phyloP scores from a whole-genome alignment of 192 early-diverging fungal species.

The Backusella luteola region DNA sequence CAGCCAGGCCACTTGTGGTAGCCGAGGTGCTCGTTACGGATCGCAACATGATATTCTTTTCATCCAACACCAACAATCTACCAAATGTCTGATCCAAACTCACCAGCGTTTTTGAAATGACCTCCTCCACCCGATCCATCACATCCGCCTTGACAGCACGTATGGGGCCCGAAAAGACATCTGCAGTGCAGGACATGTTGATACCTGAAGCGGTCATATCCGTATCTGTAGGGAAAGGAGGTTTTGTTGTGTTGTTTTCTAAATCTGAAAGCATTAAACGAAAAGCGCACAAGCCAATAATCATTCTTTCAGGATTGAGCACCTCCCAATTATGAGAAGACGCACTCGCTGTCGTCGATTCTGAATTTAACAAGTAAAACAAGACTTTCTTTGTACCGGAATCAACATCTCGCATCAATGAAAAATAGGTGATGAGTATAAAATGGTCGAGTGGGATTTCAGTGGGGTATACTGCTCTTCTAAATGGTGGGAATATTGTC shows the following conservation, averaged over 20 bases:
- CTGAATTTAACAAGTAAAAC: slow-evolving; percentile 62
- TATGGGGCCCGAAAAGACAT: slow-evolving; percentile 27
- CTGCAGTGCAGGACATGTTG: slow-evolving; percentile 33
- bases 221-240: slow-evolving; percentile 46
- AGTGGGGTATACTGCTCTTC: slow-evolving; percentile 53
- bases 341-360: slow-evolving; percentile 38
- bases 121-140: slow-evolving; percentile 66
- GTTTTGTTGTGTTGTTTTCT: slow-evolving; percentile 49
- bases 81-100: slow-evolving; percentile 60
- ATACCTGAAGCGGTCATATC: slow-evolving; percentile 40
- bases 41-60: slow-evolving; percentile 39
- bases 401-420: slow-evolving; percentile 60
- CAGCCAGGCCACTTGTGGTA: slow-evolving; percentile 2
- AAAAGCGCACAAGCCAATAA: slow-evolving; percentile 73
- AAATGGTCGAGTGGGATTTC: slow-evolving; percentile 69
- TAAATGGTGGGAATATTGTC: slow-evolving; percentile 61
- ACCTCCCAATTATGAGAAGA: slow-evolving; percentile 43
- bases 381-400: slow-evolving; percentile 70
- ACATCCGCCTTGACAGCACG: slow-evolving; percentile 65
- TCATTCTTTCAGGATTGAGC: slow-evolving; percentile 67
- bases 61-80: slow-evolving; percentile 45
- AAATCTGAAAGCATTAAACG: slow-evolving; percentile 71
- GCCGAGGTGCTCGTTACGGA: not conserved
- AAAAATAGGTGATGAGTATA: slow-evolving; percentile 70
- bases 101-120: slow-evolving; percentile 56